phyloP scores from a whole-genome alignment of 805 yeast species.

The Cyberlindnera samutprakarnensis region DNA sequence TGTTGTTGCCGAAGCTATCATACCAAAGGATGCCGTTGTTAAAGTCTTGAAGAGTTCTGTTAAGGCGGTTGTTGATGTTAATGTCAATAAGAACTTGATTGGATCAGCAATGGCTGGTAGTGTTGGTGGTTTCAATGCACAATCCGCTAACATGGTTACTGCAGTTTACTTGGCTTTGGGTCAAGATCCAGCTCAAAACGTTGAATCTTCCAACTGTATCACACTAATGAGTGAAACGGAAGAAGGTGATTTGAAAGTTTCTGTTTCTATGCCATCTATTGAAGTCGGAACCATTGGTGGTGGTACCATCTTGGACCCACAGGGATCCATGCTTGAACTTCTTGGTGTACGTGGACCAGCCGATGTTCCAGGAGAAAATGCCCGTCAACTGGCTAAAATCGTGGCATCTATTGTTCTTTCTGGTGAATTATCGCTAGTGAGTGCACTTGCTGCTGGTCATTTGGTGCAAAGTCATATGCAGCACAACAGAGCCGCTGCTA shows the following conservation, averaged over 20 bases:
- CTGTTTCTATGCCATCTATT: slow-evolving; percentile 98
- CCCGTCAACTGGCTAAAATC: slow-evolving; percentile 85
- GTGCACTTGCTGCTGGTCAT: slow-evolving; percentile 98
- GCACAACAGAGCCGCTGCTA: slow-evolving; percentile 58
- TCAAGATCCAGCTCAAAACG: slow-evolving; percentile 99
- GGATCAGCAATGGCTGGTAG: slow-evolving; percentile 99
- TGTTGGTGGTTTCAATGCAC: slow-evolving; percentile 97
- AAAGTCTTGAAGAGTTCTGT: slow-evolving; percentile 88
- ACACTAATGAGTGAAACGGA: slow-evolving; percentile 80
- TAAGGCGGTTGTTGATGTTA: slow-evolving; percentile 84
- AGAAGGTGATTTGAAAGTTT: slow-evolving; percentile 76
- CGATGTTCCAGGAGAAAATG: slow-evolving; percentile 87
- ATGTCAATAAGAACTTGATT: slow-evolving; percentile 79
- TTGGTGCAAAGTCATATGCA: slow-evolving; percentile 96
- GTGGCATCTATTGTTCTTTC: slow-evolving; percentile 95
- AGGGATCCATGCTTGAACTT: slow-evolving; percentile 90
- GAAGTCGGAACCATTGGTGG: slow-evolving; percentile 99
- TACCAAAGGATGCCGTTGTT: slow-evolving; percentile 74
- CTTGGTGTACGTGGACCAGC: slow-evolving; percentile 95
- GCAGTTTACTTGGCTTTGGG: slow-evolving; percentile 94
- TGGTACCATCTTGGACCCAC: slow-evolving; percentile 96
- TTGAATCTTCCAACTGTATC: slow-evolving; percentile 95
- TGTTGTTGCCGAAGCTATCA: slow-evolving; percentile 90
- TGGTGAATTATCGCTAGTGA: slow-evolving; percentile 88
- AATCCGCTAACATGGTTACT: slow-evolving; percentile 93